Evolutionary conservation across 768 basidiomycete species (phyloP), one percentile per base, ranked within the genome.

Genomic region (Calocybe cyanea): DNA sequence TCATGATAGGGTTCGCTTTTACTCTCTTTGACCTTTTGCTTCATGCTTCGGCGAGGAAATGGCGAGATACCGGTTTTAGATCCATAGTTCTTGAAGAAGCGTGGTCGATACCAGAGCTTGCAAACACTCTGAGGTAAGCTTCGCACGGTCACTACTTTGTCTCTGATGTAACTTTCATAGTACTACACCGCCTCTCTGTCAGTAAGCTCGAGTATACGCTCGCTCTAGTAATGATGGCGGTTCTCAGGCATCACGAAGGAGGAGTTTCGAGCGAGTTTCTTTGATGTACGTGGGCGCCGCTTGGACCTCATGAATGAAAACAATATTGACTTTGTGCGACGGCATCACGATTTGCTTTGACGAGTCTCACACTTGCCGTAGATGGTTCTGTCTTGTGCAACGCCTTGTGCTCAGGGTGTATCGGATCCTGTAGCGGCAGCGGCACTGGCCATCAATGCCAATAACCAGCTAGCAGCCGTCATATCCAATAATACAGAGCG

Each of bases 61-160:
- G 65, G 63, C 59, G 56, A 21, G 55, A 68, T 43, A 65, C 56
- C 2, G 68, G 68, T 1, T 62, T 51, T 4, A 69, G 71, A 6
- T 58, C 63, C 10, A 71, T 72, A 23, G 60, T 58, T 31, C 57
- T 72, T 15, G 69, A 71, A 47, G 69, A 72, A 52, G 70, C 70
- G 0, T 72, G 66, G 65, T 66, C 64, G 1, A 63, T 61, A 2
- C 62, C 67, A 10, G 63, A 64, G 11, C 62, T 70, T 5, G 31
- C 57, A 31, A n/a, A n/a, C n/a, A n/a, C n/a, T n/a, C n/a, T n/a
- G n/a, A n/a, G n/a, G n/a, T n/a, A n/a, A n/a, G n/a, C n/a, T n/a
- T n/a, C n/a, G n/a, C n/a, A n/a, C n/a, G n/a, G n/a, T n/a, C n/a
- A n/a, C n/a, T n/a, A n/a, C n/a, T n/a, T n/a, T n/a, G n/a, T n/a